Conservation (phyloP, 192 early-diverging fungal species). For the Allomyces macrogynus region DNA sequence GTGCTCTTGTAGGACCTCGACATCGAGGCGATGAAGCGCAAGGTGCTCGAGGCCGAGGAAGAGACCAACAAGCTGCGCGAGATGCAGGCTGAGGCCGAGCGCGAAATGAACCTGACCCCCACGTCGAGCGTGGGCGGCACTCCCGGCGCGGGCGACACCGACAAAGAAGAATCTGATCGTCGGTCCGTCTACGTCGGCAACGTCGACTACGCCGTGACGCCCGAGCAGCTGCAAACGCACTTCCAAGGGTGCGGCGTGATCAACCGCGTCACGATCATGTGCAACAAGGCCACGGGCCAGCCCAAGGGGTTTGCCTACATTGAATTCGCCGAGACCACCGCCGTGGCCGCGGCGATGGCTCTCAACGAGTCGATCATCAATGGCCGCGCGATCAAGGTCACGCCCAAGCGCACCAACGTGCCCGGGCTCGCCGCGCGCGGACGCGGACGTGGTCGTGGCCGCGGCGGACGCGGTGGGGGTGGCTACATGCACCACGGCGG, state of each 20-base stretch:
- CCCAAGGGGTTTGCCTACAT: conserved; percentile 88
- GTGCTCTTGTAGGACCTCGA: not conserved
- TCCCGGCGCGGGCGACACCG: not conserved
- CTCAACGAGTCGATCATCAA: conserved; percentile 80
- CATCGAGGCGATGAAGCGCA: conserved; percentile 53
- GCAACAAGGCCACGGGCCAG: conserved; percentile 81
- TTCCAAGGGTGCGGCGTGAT: conserved; percentile 90
- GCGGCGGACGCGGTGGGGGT: conserved; percentile 32
- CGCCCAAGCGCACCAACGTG: conserved; percentile 83
- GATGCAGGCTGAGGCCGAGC: conserved; percentile 57
- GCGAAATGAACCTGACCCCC: conserved; percentile 33
- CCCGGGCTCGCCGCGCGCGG: conserved; percentile 64
- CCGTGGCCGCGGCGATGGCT: conserved; percentile 60
- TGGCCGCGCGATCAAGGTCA: conserved; percentile 66
- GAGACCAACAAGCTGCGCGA: conserved; percentile 60
- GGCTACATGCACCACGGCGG: conserved; percentile 5
- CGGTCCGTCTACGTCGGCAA: conserved; percentile 90
- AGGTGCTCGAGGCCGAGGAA: conserved; percentile 60
- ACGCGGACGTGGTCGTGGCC: conserved; percentile 40
- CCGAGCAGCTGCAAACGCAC: conserved; percentile 84
- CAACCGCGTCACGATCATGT: conserved; percentile 88
- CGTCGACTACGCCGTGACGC: conserved; percentile 84
- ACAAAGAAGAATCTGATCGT: conserved; percentile 51
- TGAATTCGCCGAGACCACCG: conserved; percentile 72
- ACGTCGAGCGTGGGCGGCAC: not conserved